A percentile compares a stretch with the other conserved stretches of the same genome.
These are phyloP conservation scores for Cadophora malorum DNA, from an alignment of 2,329 filamentous ascomycete genomes.

Conservation along the genomic window DNA sequence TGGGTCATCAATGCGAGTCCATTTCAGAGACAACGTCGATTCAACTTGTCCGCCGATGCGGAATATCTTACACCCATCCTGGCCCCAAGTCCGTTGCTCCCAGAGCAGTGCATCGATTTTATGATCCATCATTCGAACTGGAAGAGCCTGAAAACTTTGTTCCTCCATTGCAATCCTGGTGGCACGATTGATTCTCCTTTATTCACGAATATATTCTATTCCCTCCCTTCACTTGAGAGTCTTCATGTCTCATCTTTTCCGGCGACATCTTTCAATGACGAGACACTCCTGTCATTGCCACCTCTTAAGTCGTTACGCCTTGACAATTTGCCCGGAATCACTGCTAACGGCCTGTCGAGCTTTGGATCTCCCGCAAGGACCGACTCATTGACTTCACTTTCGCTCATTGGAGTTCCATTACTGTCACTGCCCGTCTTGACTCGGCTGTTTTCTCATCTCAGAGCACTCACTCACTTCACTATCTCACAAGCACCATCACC, in stretches of 20 bases:
- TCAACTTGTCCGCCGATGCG: constrained; percentile 35
- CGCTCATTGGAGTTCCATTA: constrained; percentile 62
- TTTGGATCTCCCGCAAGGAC: constrained; percentile 60
- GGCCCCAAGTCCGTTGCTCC: constrained; percentile 50
- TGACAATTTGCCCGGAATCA: constrained; percentile 61
- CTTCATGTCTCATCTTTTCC: constrained; percentile 66
- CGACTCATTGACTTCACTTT: constrained; percentile 55
- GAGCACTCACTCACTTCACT: constrained; percentile 55
- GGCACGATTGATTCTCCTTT: constrained; percentile 60
- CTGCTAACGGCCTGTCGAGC: constrained; percentile 60
- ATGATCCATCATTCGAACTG: constrained; percentile 60
- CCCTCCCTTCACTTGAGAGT: constrained; percentile 61
- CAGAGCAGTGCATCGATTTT: constrained; percentile 53
- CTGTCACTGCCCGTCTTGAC: constrained; percentile 62
- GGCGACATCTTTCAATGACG: constrained; percentile 61
- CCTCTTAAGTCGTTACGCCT: constrained; percentile 61
- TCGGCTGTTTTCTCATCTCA: constrained; percentile 63
- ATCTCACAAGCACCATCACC: constrained; percentile 63
- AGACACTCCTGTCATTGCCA: constrained; percentile 60
- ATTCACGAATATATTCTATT: constrained; percentile 56
- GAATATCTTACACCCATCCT: constrained; percentile 35
- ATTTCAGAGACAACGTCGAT: constrained; percentile 47
- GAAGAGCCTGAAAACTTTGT: constrained; percentile 60
- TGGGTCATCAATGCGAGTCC: constrained; percentile 56
- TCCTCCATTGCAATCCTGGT: constrained; percentile 64